Conservation (phyloP, 768 basidiomycete genomes). For the Termitomyces sp. region DNA sequence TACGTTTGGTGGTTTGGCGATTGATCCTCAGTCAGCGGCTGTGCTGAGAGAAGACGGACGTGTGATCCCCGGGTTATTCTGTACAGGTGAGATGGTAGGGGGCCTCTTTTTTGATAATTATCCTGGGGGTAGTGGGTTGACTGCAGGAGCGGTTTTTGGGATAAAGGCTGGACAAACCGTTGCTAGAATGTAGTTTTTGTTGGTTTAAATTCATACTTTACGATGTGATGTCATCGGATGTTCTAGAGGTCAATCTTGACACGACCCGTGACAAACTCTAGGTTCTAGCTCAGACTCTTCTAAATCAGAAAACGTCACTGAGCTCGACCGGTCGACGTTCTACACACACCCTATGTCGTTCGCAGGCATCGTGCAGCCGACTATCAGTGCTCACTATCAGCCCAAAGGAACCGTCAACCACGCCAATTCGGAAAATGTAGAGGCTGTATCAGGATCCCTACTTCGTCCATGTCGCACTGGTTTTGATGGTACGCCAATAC, state of each 20-base stretch:
- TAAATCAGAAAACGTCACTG: not conserved
- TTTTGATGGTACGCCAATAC: constrained; percentile 6
- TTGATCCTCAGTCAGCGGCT: constrained; percentile 48
- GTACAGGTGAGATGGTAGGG: constrained; percentile 66
- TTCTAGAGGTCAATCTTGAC: not conserved
- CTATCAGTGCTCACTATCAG: constrained; percentile 1
- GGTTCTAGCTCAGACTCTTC: not conserved
- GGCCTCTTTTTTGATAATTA: constrained; percentile 62
- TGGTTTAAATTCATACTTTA: not conserved
- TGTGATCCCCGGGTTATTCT: constrained; percentile 51
- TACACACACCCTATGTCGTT: constrained; percentile 20
- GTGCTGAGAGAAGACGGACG: constrained; percentile 41
- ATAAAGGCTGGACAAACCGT: constrained; percentile 47
- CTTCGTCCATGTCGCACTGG: not conserved
- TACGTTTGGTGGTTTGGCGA: constrained; percentile 64
- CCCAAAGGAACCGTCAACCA: not conserved
- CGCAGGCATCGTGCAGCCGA: constrained; percentile 17
- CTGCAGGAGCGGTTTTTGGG: constrained; percentile 62
- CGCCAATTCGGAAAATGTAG: not conserved
- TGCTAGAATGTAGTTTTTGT: constrained; percentile 17
- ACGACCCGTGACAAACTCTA: not conserved
- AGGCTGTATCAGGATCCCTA: not conserved
- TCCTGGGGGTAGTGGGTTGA: constrained; percentile 65
- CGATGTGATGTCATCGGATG: constrained; percentile 16
- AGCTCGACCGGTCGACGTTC: not conserved